These are phyloP conservation scores for Serendipita indica DNA, from an alignment of 768 basidiomycete species.

Conservation along the genomic window DNA sequence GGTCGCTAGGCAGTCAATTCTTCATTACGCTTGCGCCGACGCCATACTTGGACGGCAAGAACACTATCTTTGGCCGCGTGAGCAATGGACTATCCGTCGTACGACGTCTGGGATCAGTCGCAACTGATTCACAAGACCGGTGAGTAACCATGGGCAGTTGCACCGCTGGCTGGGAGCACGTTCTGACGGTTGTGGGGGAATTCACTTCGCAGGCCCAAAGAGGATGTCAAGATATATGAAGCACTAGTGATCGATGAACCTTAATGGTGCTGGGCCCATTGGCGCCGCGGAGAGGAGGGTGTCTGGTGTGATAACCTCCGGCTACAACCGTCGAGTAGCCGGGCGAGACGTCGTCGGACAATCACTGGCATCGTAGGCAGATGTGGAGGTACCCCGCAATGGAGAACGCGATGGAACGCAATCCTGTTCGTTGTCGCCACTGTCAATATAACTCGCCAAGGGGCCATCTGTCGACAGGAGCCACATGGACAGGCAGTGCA, in stretches of 20 bases:
- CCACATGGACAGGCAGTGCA: not conserved
- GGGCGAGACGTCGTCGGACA: not conserved
- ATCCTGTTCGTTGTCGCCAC: too few relatives aligned
- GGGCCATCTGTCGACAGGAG: not conserved
- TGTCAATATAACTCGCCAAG: too few relatives aligned
- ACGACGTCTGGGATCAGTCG: conserved; percentile 80
- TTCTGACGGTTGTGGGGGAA: too few relatives aligned
- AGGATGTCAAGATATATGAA: conserved; percentile 86
- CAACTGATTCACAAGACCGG: conserved; percentile 79
- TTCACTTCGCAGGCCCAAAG: conserved; percentile 42
- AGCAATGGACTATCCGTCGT: conserved; percentile 83
- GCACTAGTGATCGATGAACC: conserved; percentile 29
- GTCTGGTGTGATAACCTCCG: conserved; percentile 3
- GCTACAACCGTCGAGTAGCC: not conserved
- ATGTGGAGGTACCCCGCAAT: not conserved
- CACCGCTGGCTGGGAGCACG: not conserved
- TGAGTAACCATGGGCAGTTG: conserved; percentile 23
- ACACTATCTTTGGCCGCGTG: conserved; percentile 86
- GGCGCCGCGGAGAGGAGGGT: not conserved
- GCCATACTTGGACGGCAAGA: conserved; percentile 70
- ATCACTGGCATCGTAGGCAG: not conserved
- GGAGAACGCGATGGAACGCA: too few relatives aligned
- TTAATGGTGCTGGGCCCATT: not conserved
- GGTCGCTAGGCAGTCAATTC: conserved; percentile 71
- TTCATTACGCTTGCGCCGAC: conserved; percentile 78